These are phyloP conservation scores for Ilyonectria sp. DNA, from an alignment of 2,329 filamentous ascomycete genomes.

Conservation along the genomic window DNA sequence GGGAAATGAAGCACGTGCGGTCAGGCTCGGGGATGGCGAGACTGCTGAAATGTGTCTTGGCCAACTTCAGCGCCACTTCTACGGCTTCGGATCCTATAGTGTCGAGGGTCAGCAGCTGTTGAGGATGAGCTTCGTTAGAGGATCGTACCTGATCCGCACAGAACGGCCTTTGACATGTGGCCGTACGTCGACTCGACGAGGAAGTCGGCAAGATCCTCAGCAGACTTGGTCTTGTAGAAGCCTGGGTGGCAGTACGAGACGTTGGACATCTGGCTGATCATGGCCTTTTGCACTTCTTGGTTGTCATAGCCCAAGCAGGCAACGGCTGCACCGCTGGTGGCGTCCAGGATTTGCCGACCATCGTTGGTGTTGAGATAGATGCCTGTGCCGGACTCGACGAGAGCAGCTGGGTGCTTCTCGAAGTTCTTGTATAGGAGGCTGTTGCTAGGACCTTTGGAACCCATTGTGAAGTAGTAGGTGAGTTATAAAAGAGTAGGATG, in stretches of 20 bases:
- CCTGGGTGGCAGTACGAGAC: constrained; percentile 41
- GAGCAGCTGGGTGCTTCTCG: constrained; percentile 40
- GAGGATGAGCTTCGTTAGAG: accelerated
- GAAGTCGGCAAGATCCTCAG: constrained; percentile 39
- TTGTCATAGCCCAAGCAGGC: constrained; percentile 44
- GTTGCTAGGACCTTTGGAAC: constrained; percentile 35
- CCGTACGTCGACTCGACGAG: constrained; percentile 41
- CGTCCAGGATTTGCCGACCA: constrained; percentile 43
- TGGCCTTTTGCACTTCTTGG: constrained; percentile 41
- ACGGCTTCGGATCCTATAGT: constrained; percentile 39
- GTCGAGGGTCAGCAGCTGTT: not conserved
- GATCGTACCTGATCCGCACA: constrained; percentile 40
- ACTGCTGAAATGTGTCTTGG: constrained; percentile 38
- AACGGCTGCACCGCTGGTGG: constrained; percentile 44
- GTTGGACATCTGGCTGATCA: constrained; percentile 36
- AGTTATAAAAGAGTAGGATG: not conserved
- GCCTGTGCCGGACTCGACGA: constrained; percentile 37
- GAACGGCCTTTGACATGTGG: constrained; percentile 39
- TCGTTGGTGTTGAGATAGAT: constrained; percentile 42
- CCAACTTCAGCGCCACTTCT: constrained; percentile 41
- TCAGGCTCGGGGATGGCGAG: constrained; percentile 37
- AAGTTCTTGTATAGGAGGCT: constrained; percentile 46
- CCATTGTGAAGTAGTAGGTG: constrained; percentile 28
- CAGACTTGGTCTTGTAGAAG: constrained; percentile 41
- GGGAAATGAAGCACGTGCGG: constrained; percentile 38